These are phyloP conservation scores for Lentinula detonsa DNA, from an alignment of 768 basidiomycete species.

Conservation along the genomic window DNA sequence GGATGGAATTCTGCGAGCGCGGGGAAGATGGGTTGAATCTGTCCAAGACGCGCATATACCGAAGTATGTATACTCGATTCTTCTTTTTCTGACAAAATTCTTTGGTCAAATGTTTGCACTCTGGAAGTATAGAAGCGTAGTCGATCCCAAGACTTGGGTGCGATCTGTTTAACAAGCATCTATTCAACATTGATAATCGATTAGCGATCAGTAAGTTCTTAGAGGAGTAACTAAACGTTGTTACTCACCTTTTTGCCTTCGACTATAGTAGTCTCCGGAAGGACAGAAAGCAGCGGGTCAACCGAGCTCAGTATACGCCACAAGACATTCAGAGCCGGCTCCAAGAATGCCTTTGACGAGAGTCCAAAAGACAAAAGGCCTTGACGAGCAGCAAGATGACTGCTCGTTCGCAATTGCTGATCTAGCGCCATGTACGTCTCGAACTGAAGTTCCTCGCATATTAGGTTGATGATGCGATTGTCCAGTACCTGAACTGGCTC, in stretches of 20 bases:
- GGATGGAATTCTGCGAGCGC: not conserved
- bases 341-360: not conserved
- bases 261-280: not conserved
- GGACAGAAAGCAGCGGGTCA: not conserved
- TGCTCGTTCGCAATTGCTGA: not conserved
- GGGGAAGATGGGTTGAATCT: not conserved
- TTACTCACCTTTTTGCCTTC: not conserved
- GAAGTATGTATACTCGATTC: not conserved
- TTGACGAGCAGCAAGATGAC: not conserved
- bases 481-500: not conserved
- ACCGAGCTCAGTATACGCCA: not conserved
- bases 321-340: constrained; percentile 2
- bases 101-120: not conserved
- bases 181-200: not conserved
- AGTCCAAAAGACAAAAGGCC: not conserved
- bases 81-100: not conserved
- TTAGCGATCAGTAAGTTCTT: not conserved
- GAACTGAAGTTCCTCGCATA: not conserved
- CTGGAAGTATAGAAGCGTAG: constrained; percentile 1
- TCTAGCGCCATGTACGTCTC: constrained; percentile 2
- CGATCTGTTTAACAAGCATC: constrained; percentile 1
- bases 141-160: not conserved
- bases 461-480: not conserved
- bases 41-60: constrained; percentile 2
- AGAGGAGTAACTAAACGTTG: not conserved